Conservation (phyloP, 306 rosid species). For the Inga leiocalycina region DNA sequence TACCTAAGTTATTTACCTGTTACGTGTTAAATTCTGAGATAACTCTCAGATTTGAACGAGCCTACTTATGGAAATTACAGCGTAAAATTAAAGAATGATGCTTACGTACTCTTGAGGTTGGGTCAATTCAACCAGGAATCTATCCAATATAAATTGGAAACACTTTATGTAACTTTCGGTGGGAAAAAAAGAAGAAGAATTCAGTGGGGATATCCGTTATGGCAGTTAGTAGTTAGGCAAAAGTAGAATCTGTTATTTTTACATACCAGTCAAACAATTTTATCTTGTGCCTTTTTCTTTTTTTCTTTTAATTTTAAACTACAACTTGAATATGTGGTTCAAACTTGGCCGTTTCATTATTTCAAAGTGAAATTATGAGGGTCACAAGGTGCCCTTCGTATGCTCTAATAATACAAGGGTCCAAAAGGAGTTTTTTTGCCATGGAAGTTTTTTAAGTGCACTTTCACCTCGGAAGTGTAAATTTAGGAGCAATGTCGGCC, state of each 20-base stretch:
- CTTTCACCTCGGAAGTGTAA: too few species aligned
- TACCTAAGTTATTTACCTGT: neutral
- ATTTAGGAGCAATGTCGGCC: too few species aligned
- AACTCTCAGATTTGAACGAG: constrained; percentile 9
- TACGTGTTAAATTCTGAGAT: constrained; percentile 1
- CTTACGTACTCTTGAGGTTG: neutral
- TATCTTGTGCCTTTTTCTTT: neutral
- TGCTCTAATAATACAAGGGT: neutral
- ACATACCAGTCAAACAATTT: constrained; percentile 23
- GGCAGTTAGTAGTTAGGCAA: constrained; percentile 45
- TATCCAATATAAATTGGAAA: constrained; percentile 11
- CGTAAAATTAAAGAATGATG: constrained; percentile 29
- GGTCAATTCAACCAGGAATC: neutral
- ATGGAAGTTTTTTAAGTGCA: too few species aligned
- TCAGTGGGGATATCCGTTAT: constrained; percentile 47
- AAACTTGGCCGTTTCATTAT: neutral
- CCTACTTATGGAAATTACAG: neutral
- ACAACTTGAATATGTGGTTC: constrained; percentile 12
- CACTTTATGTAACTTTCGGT: constrained; percentile 37
- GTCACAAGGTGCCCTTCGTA: constrained; percentile 2
- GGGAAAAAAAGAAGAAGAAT: neutral
- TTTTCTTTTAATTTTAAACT: neutral
- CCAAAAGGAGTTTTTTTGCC: too few species aligned
- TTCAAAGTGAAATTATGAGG: constrained; percentile 36
- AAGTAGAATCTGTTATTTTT: constrained; percentile 3